Conservation (phyloP, 495 filamentous ascomycete genomes). For the Neurospora sp. region DNA sequence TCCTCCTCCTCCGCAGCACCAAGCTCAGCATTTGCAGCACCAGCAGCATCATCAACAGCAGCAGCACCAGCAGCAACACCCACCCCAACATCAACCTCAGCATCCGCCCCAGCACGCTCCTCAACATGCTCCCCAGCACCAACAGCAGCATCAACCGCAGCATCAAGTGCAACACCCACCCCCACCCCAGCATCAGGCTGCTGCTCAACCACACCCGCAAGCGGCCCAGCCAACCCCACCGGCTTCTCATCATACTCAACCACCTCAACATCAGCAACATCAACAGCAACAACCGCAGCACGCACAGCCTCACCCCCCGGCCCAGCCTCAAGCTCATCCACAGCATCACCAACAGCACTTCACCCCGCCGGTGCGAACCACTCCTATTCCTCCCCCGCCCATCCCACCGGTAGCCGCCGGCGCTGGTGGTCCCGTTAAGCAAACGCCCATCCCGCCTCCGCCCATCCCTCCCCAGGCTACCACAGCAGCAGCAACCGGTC, state of each 20-base stretch:
- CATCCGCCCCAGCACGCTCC: slow-evolving; percentile 2
- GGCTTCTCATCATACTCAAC: not conserved
- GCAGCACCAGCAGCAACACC: not conserved
- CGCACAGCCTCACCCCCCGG: not conserved
- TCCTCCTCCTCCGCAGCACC: not conserved
- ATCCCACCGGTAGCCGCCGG: slow-evolving; percentile 10
- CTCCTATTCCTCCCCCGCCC: slow-evolving; percentile 19
- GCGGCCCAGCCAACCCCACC: not conserved
- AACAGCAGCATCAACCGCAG: not conserved
- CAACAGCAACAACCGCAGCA: slow-evolving; percentile 1
- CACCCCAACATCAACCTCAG: not conserved
- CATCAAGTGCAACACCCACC: slow-evolving; percentile 3
- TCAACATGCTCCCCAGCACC: not conserved
- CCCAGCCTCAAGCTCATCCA: not conserved
- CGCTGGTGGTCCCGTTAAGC: not conserved
- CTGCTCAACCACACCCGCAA: not conserved
- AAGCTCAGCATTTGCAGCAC: not conserved
- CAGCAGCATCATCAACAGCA: not conserved
- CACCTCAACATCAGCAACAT: not conserved
- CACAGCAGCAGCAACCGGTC: slow-evolving; percentile 1
- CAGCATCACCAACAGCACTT: slow-evolving; percentile 5
- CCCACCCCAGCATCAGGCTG: not conserved
- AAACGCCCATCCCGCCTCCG: slow-evolving; percentile 24
- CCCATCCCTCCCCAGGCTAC: slow-evolving; percentile 16
- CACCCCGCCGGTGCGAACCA: slow-evolving; percentile 11